A percentile compares a stretch with the other conserved stretches of the same genome.
These are phyloP conservation scores for Phytophthora megakarya DNA, from an alignment of 352 stramenopile genomes.

Conservation along the genomic window DNA sequence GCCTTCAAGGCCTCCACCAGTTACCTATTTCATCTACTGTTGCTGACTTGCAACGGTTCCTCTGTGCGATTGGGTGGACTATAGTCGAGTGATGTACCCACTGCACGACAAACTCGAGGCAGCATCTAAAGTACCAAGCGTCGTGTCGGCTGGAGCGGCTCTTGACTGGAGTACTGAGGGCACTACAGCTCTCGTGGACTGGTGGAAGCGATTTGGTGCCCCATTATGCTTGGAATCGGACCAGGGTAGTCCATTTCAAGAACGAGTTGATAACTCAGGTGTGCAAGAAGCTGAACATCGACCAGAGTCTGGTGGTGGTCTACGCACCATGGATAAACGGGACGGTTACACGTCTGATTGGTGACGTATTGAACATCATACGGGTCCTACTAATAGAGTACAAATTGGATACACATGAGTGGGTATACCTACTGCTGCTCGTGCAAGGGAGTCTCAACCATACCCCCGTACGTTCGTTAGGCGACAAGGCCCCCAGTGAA, in stretches of 20 bases:
- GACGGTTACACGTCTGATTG: no score
- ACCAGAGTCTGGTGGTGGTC: no score
- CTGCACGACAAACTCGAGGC: neutral
- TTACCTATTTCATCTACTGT: neutral
- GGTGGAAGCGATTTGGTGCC: neutral
- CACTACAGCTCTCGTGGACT: neutral
- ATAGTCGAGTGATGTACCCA: conserved; percentile 2
- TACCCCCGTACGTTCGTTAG: conserved; percentile 1
- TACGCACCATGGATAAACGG: no score
- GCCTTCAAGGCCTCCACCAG: neutral
- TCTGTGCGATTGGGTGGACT: conserved; percentile 34
- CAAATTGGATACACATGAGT: no score
- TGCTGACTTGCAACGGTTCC: conserved; percentile 29
- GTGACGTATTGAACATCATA: no score
- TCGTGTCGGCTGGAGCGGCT: neutral
- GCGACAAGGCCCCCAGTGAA: neutral
- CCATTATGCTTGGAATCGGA: neutral
- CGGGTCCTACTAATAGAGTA: no score
- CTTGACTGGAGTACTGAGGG: no score
- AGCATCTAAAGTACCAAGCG: neutral
- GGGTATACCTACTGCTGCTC: no score
- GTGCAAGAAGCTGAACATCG: no score
- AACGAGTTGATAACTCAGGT: no score
- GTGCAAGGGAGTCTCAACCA: conserved; percentile 8
- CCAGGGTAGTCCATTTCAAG: neutral